These are phyloP conservation scores for Rheum nobile DNA, from an alignment of 148 eudicot species.

Conservation along the genomic window DNA sequence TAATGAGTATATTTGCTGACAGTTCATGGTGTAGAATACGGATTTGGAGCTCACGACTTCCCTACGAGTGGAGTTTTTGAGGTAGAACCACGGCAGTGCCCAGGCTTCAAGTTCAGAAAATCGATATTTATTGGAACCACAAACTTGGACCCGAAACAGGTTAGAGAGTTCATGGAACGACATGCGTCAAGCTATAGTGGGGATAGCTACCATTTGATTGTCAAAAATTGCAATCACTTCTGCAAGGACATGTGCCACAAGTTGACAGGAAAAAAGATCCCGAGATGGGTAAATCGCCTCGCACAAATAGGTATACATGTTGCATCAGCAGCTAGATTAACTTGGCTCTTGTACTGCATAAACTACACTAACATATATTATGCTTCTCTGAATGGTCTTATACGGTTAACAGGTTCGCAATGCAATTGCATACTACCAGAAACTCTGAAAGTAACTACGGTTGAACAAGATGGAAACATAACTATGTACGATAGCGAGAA, in stretches of 20 bases:
- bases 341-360: background rate
- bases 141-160: conserved; percentile 45
- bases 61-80: conserved; percentile 85
- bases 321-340: background rate
- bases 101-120: conserved; percentile 74
- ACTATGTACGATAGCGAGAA: conserved; percentile 41
- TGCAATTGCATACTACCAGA: conserved; percentile 73
- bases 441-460: conserved; percentile 47
- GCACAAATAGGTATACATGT: conserved; percentile 52
- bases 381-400: background rate
- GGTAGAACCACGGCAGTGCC: conserved; percentile 88
- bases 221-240: conserved; percentile 85
- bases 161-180: conserved; percentile 70
- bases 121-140: conserved; percentile 72
- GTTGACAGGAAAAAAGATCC: conserved; percentile 65
- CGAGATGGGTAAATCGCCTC: conserved; percentile 85
- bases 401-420: conserved; percentile 38
- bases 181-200: conserved; percentile 69
- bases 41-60: conserved; percentile 89
- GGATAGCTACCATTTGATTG: conserved; percentile 70
- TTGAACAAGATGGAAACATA: conserved; percentile 39
- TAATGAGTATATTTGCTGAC: background rate
- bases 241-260: conserved; percentile 72
- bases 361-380: background rate
- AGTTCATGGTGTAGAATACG: conserved; percentile 94